Percentiles rank a stretch among this genome's conserved stretches.
phyloP scores from a whole-genome alignment of 2,329 filamentous ascomycete genomes.

The Nothophaeocryptopus gaeumannii region DNA sequence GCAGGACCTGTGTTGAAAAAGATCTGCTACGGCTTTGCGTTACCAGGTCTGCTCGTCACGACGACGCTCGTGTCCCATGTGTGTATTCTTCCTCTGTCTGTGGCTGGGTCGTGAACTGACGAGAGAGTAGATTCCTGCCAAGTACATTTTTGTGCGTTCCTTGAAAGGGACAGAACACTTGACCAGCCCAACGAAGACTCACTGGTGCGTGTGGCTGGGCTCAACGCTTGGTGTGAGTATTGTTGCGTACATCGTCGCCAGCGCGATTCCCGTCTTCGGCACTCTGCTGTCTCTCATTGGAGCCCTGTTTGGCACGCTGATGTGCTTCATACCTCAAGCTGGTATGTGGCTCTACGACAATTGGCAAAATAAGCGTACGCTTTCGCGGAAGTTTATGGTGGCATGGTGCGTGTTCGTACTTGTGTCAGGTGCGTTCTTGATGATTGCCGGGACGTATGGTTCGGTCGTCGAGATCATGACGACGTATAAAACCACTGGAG shows the following conservation, averaged over 20 bases:
- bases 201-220: constrained; percentile 19
- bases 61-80: constrained; percentile 23
- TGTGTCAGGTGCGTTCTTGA: constrained; percentile 41
- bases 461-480: constrained; percentile 43
- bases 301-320: constrained; percentile 26
- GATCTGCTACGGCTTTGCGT: constrained; percentile 42
- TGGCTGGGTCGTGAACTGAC: neutral
- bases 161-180: constrained; percentile 25
- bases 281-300: constrained; percentile 28
- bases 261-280: constrained; percentile 28
- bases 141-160: constrained; percentile 25
- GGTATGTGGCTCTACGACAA: constrained; percentile 48
- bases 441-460: constrained; percentile 43
- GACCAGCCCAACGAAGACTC: constrained; percentile 15
- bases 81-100: neutral
- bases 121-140: constrained; percentile 19
- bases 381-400: constrained; percentile 21
- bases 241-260: constrained; percentile 28
- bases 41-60: constrained; percentile 24
- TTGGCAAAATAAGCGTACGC: constrained; percentile 30
- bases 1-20: constrained; percentile 45
- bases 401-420: constrained; percentile 35
- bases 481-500: constrained; percentile 27
- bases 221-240: constrained; percentile 21
- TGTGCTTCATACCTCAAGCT: constrained; percentile 35